A percentile compares a stretch with the other conserved stretches of the same genome.
Evolutionary conservation across 352 stramenopile species (phyloP).

Genomic region (Pythium insidiosum): DNA sequence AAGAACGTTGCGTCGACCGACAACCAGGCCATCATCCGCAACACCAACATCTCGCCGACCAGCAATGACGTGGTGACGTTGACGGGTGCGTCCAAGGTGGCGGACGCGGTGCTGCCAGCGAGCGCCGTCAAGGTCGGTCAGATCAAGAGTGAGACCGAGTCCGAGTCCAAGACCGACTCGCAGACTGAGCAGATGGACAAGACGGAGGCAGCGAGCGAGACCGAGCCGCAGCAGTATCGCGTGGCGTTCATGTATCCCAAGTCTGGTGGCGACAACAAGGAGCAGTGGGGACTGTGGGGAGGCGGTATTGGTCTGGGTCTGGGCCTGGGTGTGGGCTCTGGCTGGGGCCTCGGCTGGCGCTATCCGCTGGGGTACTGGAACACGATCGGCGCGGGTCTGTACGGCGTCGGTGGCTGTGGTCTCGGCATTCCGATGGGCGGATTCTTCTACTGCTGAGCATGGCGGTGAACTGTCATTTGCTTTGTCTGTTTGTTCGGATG

Average conservation of each 20-base stretch:
- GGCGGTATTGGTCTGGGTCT: no score
- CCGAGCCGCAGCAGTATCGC: no score
- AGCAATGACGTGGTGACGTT: background rate
- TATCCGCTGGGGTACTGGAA: slow-evolving; percentile 5
- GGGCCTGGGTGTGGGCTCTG: no score
- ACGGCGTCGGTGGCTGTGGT: slow-evolving; percentile 1
- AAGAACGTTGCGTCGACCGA: slow-evolving; percentile 12
- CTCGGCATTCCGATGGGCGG: background rate
- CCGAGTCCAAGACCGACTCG: background rate
- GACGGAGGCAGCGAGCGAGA: background rate
- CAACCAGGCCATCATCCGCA: slow-evolving; percentile 1
- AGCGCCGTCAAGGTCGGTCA: background rate
- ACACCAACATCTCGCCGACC: background rate
- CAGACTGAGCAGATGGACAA: background rate
- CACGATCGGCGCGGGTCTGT: background rate
- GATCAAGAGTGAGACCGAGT: no score
- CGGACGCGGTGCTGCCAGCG: background rate
- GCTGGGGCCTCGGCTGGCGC: background rate
- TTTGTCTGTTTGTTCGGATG: no score
- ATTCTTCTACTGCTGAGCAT: slow-evolving; percentile 1
- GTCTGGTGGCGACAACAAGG: background rate
- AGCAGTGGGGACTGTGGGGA: background rate
- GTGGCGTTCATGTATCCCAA: background rate
- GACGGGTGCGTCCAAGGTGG: background rate
- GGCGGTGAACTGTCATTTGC: background rate